Evolutionary conservation across 768 basidiomycete genomes (phyloP), one percentile per base, ranked within the genome.

Genomic region (Boletus patriciae): DNA sequence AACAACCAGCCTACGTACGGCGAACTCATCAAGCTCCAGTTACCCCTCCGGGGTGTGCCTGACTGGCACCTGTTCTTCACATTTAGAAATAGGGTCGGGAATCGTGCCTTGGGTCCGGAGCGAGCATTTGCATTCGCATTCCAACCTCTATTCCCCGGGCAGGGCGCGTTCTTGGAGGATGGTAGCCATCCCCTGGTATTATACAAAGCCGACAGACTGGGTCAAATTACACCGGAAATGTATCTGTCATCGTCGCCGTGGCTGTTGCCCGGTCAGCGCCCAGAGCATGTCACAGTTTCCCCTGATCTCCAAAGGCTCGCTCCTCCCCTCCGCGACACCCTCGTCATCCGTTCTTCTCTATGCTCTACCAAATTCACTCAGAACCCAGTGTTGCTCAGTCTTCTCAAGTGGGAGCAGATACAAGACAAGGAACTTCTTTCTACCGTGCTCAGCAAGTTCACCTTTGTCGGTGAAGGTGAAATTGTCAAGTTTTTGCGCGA

Each of bases 1-100:
- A 96, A 89, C 67, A 89, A 85, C 59, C 85, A 88, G 62, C 96
- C 96, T 2, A 96, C 92, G 1, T 98, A 87, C 69, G 92, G 92
- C 36, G 96, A 98, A 72, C 82, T 98, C 46, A 81, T 98, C 73
- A 98, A 98, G 71, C 76, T 98, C 16, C 80, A 84, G 58, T 72
- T 98, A 10, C 88, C 92, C 21, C 73, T 78, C 13, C 77, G 85
- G 10, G 81, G 83, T 9, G 79, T 87, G 38, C 85, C 86, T 3
- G 80, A 84, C 41, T 94, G 91, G 84, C 96, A 98, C 68, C 74
- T 98, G 15, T 98, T 96, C 80, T 91, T 98, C 75, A 92, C 92
- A 0, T 95, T 98, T 74, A 84, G 91, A 40, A 87, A 92, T 67
- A 87, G 88, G 37, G 76, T 74, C 43, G 80, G 79, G 13, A 80